Percentiles rank a stretch among this genome's conserved stretches.
These are phyloP conservation scores for Hypoxylon perforatum DNA, from an alignment of 495 filamentous ascomycete genomes.

Conservation along the genomic window DNA sequence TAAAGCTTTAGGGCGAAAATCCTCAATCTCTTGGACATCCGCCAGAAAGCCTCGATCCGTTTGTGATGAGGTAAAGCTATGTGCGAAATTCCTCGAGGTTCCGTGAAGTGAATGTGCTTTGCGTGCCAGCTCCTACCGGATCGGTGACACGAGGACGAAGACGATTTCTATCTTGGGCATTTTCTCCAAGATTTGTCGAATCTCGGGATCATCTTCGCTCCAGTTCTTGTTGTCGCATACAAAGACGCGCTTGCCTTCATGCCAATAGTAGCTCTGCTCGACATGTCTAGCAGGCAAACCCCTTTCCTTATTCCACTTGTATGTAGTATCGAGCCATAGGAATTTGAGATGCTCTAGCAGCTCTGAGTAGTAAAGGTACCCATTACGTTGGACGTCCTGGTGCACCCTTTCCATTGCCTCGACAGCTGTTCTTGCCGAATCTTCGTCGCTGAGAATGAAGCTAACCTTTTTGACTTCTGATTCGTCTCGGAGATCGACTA, in stretches of 20 bases:
- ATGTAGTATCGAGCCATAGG: neutral
- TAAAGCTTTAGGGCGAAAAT: no score
- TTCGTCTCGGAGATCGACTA: neutral
- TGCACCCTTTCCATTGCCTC: neutral
- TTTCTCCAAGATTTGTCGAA: neutral
- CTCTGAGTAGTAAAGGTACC: neutral
- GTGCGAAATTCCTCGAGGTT: no score
- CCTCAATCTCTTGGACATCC: no score
- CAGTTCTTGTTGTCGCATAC: neutral
- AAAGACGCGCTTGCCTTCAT: neutral
- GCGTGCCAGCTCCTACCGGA: no score
- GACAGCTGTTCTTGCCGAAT: neutral
- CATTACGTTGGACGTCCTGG: neutral
- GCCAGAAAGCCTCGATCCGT: no score
- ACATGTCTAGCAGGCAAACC: neutral
- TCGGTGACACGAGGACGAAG: constrained; percentile 1
- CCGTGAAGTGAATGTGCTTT: no score
- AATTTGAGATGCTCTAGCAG: neutral
- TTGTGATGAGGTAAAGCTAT: no score
- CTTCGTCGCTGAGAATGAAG: neutral
- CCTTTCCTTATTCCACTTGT: neutral
- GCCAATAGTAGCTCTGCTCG: neutral
- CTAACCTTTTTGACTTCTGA: neutral
- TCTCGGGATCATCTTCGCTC: neutral
- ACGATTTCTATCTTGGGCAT: constrained; percentile 16